Conservation (phyloP, 2,329 filamentous ascomycete species). For the Colletotrichum euphorbiae region DNA sequence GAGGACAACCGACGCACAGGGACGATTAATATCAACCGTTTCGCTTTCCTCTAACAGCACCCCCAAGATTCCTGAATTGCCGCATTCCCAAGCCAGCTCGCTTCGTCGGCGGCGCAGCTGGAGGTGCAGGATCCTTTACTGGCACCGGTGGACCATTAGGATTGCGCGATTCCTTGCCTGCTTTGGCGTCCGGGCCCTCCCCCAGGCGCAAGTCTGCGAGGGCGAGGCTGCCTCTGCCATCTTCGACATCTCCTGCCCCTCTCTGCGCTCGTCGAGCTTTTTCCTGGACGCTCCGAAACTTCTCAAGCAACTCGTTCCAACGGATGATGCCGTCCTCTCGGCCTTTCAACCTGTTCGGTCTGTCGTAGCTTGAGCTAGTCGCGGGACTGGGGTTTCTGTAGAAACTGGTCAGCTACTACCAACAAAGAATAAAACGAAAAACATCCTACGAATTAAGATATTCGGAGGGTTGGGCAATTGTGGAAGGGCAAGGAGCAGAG, state of each 20-base stretch:
- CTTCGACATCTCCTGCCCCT: constrained; percentile 64
- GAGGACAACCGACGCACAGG: constrained; percentile 45
- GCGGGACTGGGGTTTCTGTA: constrained; percentile 54
- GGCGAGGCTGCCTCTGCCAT: constrained; percentile 55
- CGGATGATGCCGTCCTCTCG: constrained; percentile 87
- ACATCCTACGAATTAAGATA: no score
- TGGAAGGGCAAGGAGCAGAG: constrained; percentile 44
- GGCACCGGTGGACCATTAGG: constrained; percentile 52
- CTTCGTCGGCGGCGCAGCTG: constrained; percentile 60
- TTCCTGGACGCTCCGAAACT: constrained; percentile 93
- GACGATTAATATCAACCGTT: constrained; percentile 43
- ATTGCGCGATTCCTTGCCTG: constrained; percentile 55
- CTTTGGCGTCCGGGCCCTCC: constrained; percentile 55
- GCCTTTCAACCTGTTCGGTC: constrained; percentile 81
- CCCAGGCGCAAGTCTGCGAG: constrained; percentile 55
- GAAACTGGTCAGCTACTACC: constrained; percentile 25
- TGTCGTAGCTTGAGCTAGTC: constrained; percentile 71
- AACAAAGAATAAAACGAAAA: no score
- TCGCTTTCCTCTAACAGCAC: constrained; percentile 74
- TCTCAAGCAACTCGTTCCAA: constrained; percentile 93
- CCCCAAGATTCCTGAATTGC: constrained; percentile 76
- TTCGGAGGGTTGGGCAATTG: neutral
- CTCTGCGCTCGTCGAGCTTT: constrained; percentile 79
- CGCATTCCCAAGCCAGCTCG: constrained; percentile 70
- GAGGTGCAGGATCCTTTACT: constrained; percentile 61